These are phyloP conservation scores for Vaccinium macrocarpon DNA, from an alignment of 148 eudicot species.

Conservation along the genomic window DNA sequence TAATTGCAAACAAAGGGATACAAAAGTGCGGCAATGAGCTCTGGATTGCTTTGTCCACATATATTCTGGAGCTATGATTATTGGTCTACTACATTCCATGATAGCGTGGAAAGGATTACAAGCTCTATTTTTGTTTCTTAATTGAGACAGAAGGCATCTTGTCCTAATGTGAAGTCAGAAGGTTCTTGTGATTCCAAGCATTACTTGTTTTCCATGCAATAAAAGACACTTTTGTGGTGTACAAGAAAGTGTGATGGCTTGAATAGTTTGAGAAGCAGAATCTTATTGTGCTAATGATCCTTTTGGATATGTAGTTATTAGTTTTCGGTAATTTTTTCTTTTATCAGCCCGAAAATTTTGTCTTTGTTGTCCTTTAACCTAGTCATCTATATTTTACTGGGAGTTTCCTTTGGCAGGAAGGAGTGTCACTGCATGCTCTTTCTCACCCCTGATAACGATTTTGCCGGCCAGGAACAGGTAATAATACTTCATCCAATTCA, in stretches of 20 bases:
- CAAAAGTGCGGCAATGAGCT: background rate
- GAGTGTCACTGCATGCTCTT: conserved; percentile 99
- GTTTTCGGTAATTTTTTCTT: background rate
- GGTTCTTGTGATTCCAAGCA: background rate
- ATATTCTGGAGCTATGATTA: background rate
- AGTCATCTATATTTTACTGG: conserved; percentile 10
- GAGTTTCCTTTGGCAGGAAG: conserved; percentile 58
- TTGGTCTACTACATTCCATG: background rate
- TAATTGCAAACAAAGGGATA: background rate
- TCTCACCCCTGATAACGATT: conserved; percentile 92
- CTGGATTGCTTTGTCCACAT: background rate
- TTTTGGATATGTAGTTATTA: background rate
- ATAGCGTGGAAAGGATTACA: background rate
- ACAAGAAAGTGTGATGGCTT: conserved; percentile 2
- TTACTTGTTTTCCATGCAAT: background rate
- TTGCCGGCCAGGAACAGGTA: conserved; percentile 94
- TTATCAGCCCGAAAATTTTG: background rate
- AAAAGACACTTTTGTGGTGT: background rate
- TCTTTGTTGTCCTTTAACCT: background rate
- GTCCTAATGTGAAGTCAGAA: background rate
- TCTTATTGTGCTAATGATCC: background rate
- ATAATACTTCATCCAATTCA: conserved; percentile 3
- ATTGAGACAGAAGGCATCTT: background rate
- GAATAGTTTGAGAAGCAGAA: background rate
- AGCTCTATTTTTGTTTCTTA: background rate